Conservation (phyloP, 2,329 filamentous ascomycete species). For the Cercospora beticola region DNA sequence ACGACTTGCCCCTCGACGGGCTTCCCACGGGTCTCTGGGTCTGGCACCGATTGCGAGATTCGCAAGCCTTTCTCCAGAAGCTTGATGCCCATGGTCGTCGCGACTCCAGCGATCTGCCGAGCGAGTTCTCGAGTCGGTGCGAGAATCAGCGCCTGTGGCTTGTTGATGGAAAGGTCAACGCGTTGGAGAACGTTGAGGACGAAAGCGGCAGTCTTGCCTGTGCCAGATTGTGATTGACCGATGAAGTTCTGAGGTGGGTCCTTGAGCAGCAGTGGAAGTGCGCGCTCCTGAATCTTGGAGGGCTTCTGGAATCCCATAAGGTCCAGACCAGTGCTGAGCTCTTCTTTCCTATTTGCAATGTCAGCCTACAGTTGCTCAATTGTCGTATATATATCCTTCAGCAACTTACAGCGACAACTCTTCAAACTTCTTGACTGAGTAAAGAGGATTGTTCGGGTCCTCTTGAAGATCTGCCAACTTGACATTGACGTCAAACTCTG, state of each 20-base stretch:
- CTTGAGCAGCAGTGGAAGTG: slow-evolving; percentile 81
- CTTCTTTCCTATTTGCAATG: slow-evolving; percentile 47
- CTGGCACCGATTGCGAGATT: slow-evolving; percentile 79
- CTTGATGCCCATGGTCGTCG: slow-evolving; percentile 80
- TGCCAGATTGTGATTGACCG: slow-evolving; percentile 98
- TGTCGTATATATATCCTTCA: neutral
- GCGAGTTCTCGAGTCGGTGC: slow-evolving; percentile 93
- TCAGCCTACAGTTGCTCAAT: neutral
- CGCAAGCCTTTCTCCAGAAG: slow-evolving; percentile 63
- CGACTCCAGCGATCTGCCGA: slow-evolving; percentile 86
- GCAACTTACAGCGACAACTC: slow-evolving; percentile 75
- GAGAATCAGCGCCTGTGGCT: slow-evolving; percentile 83
- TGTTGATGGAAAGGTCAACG: slow-evolving; percentile 68
- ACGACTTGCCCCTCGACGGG: slow-evolving; percentile 75
- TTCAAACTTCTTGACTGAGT: slow-evolving; percentile 79
- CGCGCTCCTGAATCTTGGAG: slow-evolving; percentile 96
- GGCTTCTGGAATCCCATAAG: slow-evolving; percentile 89
- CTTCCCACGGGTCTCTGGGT: slow-evolving; percentile 67
- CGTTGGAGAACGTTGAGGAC: slow-evolving; percentile 88
- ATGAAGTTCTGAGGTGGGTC: slow-evolving; percentile 93
- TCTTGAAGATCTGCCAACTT: slow-evolving; percentile 86
- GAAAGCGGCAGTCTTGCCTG: slow-evolving; percentile 96
- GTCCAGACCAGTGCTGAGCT: slow-evolving; percentile 74
- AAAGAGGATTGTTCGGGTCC: slow-evolving; percentile 82
- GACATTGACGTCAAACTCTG: slow-evolving; percentile 85